Evolutionary conservation across 2,329 filamentous ascomycete genomes (phyloP).

Genomic region (Ophiocordyceps robertsii): DNA sequence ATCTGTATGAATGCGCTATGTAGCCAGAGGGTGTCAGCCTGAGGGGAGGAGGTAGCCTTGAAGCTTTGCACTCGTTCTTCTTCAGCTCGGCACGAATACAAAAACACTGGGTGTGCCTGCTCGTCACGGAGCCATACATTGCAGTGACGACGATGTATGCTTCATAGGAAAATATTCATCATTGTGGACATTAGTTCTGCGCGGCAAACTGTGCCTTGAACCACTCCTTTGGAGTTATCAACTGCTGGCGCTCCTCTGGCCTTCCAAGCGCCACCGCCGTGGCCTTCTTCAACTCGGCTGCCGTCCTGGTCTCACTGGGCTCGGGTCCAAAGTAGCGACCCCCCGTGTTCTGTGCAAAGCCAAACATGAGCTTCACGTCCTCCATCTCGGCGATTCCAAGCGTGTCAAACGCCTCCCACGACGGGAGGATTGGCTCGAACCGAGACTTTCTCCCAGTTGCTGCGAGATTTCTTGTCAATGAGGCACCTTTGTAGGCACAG

Average conservation of each 20-base stretch:
- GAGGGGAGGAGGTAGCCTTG: no score
- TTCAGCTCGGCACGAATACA: no score
- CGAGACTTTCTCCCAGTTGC: not conserved
- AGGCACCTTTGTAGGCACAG: not conserved
- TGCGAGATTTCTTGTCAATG: not conserved
- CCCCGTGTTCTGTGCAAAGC: not conserved
- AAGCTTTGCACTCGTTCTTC: no score
- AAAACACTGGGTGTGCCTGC: no score
- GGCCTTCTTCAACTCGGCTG: not conserved
- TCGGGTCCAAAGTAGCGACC: not conserved
- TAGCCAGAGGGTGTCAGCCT: no score
- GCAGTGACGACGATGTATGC: no score
- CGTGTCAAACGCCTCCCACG: not conserved
- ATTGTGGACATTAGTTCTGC: no score
- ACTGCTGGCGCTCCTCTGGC: not conserved
- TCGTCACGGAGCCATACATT: no score
- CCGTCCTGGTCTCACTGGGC: not conserved
- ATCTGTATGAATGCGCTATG: no score
- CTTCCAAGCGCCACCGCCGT: not conserved
- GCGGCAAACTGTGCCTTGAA: not conserved
- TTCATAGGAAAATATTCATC: no score
- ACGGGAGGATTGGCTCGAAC: not conserved
- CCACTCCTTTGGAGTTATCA: not conserved
- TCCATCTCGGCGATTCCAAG: not conserved
- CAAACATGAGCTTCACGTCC: conserved; percentile 1